A percentile compares a stretch with the other conserved stretches of the same genome.
Evolutionary conservation across 768 basidiomycete species (phyloP).

Genomic region (Omphalotus guepiniiformis): DNA sequence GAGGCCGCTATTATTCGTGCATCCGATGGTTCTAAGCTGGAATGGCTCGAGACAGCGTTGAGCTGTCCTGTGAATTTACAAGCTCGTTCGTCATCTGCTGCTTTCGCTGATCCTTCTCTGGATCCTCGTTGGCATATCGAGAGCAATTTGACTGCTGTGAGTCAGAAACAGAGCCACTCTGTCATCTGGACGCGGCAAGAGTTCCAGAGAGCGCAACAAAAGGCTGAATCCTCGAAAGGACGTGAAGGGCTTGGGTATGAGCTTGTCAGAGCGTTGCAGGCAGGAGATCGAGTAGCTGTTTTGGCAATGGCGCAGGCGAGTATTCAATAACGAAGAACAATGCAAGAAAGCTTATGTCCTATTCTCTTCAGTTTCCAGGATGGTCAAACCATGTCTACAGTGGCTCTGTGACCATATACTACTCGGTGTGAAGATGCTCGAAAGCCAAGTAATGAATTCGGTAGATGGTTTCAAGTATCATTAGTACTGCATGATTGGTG

Average conservation of each 20-base stretch:
- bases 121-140: conserved; percentile 1
- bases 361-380: neutral
- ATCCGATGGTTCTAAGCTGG: neutral
- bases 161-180: neutral
- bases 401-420: conserved; percentile 2
- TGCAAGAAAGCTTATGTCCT: too few species aligned
- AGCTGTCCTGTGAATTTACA: neutral
- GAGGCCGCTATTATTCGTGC: neutral
- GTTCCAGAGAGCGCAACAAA: neutral
- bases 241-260: conserved; percentile 8
- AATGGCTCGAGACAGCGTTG: neutral
- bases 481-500: too few species aligned
- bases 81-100: neutral
- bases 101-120: neutral
- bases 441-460: too few species aligned
- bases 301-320: conserved; percentile 2
- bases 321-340: neutral
- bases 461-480: too few species aligned
- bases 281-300: conserved; percentile 1
- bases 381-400: conserved; percentile 1
- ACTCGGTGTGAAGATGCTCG: conserved; percentile 5
- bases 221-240: neutral
- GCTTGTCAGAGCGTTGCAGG: neutral
- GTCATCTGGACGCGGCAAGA: neutral
- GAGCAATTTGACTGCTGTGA: neutral